phyloP scores from a whole-genome alignment of 345 rosid genomes.

The Toxicodendron radicans region DNA sequence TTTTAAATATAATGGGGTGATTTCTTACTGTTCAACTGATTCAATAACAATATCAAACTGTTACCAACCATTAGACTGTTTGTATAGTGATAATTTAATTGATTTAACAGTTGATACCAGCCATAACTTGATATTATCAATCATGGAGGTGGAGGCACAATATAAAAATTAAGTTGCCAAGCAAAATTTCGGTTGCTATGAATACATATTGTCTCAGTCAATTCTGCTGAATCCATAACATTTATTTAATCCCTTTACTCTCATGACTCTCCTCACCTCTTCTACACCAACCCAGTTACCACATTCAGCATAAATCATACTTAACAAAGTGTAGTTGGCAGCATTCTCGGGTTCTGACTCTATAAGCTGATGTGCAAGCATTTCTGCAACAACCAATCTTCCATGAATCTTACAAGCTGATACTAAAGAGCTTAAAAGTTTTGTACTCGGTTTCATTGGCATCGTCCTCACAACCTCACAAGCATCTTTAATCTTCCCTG shows the following conservation, averaged over 20 bases:
- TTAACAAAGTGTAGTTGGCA: slow-evolving; percentile 47
- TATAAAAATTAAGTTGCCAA: no score
- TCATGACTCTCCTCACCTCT: slow-evolving; percentile 52
- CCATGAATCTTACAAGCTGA: slow-evolving; percentile 54
- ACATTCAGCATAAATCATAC: slow-evolving; percentile 46
- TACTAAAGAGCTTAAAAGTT: slow-evolving; percentile 52
- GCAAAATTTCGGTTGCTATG: not conserved
- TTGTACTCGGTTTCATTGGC: slow-evolving; percentile 51
- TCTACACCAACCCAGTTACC: slow-evolving; percentile 46
- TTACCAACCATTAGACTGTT: no score
- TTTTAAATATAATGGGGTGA: no score
- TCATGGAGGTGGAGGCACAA: not conserved
- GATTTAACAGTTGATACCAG: no score
- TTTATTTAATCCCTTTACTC: slow-evolving; percentile 36
- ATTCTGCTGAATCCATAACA: slow-evolving; percentile 45
- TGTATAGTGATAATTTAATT: no score
- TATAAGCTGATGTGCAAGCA: slow-evolving; percentile 35
- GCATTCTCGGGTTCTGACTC: slow-evolving; percentile 47
- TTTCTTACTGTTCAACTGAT: no score
- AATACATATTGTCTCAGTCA: slow-evolving; percentile 16
- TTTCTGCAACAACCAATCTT: slow-evolving; percentile 39
- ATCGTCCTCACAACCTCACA: slow-evolving; percentile 37
- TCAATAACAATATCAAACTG: no score
- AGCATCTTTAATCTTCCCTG: slow-evolving; percentile 51
- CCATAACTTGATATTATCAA: not conserved